These are phyloP conservation scores for Adansonia madagascariensis DNA, from an alignment of 441 rosid species.

Conservation along the genomic window DNA sequence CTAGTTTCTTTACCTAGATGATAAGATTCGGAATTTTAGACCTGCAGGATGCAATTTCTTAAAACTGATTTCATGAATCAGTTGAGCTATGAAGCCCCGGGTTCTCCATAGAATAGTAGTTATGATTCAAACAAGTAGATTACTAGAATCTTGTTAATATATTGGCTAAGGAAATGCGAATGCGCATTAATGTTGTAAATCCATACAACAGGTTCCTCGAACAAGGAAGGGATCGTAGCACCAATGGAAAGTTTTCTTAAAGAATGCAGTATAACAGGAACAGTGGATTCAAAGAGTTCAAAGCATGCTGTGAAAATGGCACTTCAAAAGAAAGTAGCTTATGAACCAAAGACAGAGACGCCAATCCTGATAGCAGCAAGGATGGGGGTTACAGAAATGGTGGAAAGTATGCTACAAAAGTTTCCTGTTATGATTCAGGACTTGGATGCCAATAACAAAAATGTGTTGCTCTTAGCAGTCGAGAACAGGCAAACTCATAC, in stretches of 20 bases:
- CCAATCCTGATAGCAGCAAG: conserved; percentile 34
- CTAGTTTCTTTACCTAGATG: too few species aligned
- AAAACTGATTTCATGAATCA: too few species aligned
- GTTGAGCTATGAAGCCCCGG: too few species aligned
- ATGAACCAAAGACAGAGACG: not conserved
- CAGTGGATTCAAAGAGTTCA: not conserved
- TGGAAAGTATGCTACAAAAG: conserved; percentile 25
- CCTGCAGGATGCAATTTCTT: too few species aligned
- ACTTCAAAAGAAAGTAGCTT: not conserved
- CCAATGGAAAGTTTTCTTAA: not conserved
- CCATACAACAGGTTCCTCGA: not conserved
- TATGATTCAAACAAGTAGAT: too few species aligned
- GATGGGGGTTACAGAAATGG: conserved; percentile 31
- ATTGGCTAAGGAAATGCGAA: not conserved
- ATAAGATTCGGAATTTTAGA: too few species aligned
- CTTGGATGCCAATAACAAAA: conserved; percentile 24
- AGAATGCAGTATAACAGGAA: not conserved
- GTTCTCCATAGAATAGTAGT: too few species aligned
- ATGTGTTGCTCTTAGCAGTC: conserved; percentile 36
- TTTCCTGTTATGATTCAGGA: conserved; percentile 34
- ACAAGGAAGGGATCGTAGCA: not conserved
- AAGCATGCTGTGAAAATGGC: not conserved
- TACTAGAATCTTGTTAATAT: too few species aligned
- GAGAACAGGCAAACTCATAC: conserved; percentile 30
- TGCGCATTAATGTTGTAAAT: not conserved